Evolutionary conservation across 768 basidiomycete genomes (phyloP), one percentile per base, ranked within the genome.

Genomic region (Pleurotus citrinopileatus): DNA sequence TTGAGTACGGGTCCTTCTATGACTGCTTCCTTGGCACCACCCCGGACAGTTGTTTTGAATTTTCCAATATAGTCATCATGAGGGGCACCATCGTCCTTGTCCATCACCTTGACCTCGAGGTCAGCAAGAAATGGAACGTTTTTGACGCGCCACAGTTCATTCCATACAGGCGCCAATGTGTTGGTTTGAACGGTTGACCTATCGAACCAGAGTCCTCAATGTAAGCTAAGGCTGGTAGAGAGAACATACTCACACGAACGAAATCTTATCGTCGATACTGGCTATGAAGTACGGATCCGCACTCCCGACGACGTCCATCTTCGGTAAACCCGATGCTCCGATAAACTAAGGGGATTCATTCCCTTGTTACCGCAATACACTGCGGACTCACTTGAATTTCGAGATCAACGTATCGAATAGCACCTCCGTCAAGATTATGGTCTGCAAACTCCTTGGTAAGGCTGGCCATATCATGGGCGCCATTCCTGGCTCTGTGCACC

Each of bases 231-330:
- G 42, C 20, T 53, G 34, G 12, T 50, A 42, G 43, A 32, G 47
- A 3, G 28, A n/a, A 46, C 34, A 10, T n/a, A 74, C 82, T 56
- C 60, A 84, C 87, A 84, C 80, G 60, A 83, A 86, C 6, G 79
- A 76, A n/a, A 90, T 68, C 52, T 73, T 73, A 52, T 78, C 70
- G 63, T 91, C 87, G 34, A 90, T 65, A 54, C 76, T 80, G 8
- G 87, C 87, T 15, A 83, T 73, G 61, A 91, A 87, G 60, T 87
- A 90, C 4, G 89, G 87, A 68, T 90, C 85, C 0, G 82, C 81
- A 9, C 72, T 67, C 0, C 78, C 78, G 0, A 86, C 75, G 7
- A 88, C 76, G 58, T 89, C 87, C 78, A 87, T 81, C 74, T 76
- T 84, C 0, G 89, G 87, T 23, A 91, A 63, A 1, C 78, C 79